These are phyloP conservation scores for Amesomyces nigricolor DNA, from an alignment of 2,329 filamentous ascomycete species.

Conservation along the genomic window DNA sequence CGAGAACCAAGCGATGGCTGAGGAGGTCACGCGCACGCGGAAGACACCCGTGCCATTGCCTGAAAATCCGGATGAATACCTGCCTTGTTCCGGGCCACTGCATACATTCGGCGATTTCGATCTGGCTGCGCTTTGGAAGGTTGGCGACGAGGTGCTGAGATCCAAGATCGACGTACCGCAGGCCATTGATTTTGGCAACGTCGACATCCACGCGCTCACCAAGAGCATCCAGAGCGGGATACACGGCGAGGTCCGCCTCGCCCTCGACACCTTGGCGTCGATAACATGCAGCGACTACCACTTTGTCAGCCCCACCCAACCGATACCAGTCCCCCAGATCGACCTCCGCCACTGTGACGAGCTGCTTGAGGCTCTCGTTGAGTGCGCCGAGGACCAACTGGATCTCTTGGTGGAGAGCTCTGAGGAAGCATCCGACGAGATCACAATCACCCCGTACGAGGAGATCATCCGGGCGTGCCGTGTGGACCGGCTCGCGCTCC, in stretches of 20 bases:
- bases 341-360: conserved; percentile 76
- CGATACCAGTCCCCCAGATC: conserved; percentile 58
- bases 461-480: conserved; percentile 77
- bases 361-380: conserved; percentile 77
- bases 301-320: conserved; percentile 44
- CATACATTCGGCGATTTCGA: conserved; percentile 68
- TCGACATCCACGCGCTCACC: conserved; percentile 85
- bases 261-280: conserved; percentile 70
- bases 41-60: conserved; percentile 34
- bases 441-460: conserved; percentile 79
- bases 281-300: conserved; percentile 49
- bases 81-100: conserved; percentile 49
- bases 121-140: conserved; percentile 55
- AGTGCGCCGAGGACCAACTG: conserved; percentile 85
- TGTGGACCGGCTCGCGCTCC: conserved; percentile 64
- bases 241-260: conserved; percentile 80
- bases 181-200: conserved; percentile 72
- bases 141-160: conserved; percentile 61
- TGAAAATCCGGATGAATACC: conserved; percentile 48
- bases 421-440: conserved; percentile 78
- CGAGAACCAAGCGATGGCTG: conserved; percentile 27
- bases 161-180: conserved; percentile 70
- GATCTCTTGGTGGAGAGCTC: conserved; percentile 80
- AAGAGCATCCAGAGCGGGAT: conserved; percentile 88
- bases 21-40: conserved; percentile 23